Conservation (phyloP, 2,329 filamentous ascomycete genomes). For the Aspergillus piperis region DNA sequence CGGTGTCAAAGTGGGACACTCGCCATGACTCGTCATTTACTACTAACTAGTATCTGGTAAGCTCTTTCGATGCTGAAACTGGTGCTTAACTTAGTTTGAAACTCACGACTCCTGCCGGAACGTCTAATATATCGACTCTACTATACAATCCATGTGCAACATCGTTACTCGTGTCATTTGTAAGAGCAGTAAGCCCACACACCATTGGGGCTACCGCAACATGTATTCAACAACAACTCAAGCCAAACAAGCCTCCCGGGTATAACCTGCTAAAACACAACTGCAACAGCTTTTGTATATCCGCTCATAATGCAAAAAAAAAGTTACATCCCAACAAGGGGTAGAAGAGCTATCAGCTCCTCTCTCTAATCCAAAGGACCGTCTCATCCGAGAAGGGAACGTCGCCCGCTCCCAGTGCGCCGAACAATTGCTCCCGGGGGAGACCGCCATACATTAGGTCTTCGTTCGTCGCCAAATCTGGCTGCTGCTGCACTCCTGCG, state of each 20-base stretch:
- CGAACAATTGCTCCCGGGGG: constrained; percentile 31
- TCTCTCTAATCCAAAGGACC: constrained; percentile 32
- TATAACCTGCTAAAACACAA: constrained; percentile 1
- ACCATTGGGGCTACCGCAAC: neutral
- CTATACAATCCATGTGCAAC: neutral
- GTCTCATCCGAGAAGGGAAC: constrained; percentile 25
- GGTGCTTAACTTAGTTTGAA: too few relatives aligned
- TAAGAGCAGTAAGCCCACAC: neutral
- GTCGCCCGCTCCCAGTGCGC: constrained; percentile 35
- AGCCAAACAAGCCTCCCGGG: constrained; percentile 8
- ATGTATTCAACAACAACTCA: neutral
- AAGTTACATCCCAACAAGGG: neutral
- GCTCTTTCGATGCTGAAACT: too few relatives aligned
- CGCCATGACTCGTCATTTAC: too few relatives aligned
- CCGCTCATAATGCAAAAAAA: neutral
- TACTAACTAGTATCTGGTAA: too few relatives aligned
- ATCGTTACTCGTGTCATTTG: neutral
- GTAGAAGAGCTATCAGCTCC: constrained; percentile 4
- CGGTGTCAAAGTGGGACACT: too few relatives aligned
- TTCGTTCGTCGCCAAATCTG: constrained; percentile 32
- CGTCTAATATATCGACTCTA: neutral
- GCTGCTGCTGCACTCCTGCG: constrained; percentile 21
- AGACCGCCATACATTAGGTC: constrained; percentile 47
- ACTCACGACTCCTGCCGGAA: neutral
- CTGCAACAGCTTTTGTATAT: constrained; percentile 6